Evolutionary conservation across 352 stramenopile genomes (phyloP), one percentile per base, ranked within the genome.

Genomic region (Chrysophaeum taylorii): DNA sequence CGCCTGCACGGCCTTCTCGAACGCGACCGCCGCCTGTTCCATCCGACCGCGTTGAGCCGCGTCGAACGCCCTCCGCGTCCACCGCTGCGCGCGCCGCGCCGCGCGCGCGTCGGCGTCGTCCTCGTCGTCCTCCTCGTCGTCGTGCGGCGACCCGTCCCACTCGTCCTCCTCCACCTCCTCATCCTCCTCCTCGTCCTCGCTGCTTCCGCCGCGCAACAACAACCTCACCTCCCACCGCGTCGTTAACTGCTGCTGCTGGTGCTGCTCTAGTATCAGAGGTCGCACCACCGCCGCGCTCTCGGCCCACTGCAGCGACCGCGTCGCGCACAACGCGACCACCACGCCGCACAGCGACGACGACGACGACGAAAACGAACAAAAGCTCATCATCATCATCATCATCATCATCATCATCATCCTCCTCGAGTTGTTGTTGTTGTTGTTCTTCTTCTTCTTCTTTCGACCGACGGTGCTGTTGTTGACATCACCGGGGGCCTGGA

Each of bases 51-150:
- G n/a, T 4, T 66, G 14, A 2, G 57, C 57, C 5, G 57, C 57
- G 18, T 66, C 57, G 35, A 66, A 66, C 33, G 57, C 57, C 12
- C 57, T 31, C 33, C 14, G 14, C 33, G 57, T 66, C 57, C 57
- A 66, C 1, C 57, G 31, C 36, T 66, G 14, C 16, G 57, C 57
- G 7, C 33, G 33, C 36, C 45, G 41, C 2, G 57, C 57, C 12
- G 57, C 57, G 9, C 35, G 9, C 9, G 31, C 31, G 33, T 16
- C 16, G 14, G 41, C 57, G 35, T 66, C 57, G 57, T 66, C 57
- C 33, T 66, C 57, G 33, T 45, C 57, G 36, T 66, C 57, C 16
- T 41, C 33, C 16, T 45, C 57, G 2, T 66, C 23, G 23, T 62
- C 50, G 39, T 18, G 39, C 39, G 39, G 12, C 12, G 12, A 18